Conservation (phyloP, 306 rosid species). For the Malus orientalis region DNA sequence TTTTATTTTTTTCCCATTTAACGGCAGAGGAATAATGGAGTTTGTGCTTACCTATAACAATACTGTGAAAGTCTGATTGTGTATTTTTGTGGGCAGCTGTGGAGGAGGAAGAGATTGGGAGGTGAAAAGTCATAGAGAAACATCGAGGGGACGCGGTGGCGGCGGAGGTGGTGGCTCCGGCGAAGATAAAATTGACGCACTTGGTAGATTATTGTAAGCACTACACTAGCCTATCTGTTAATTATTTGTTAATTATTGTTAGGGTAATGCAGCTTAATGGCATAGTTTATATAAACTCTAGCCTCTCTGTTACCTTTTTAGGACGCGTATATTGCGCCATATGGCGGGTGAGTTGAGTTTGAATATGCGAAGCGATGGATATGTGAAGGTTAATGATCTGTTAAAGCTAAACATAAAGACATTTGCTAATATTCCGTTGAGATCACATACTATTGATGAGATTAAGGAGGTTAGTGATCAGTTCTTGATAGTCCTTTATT, state of each 20-base stretch:
- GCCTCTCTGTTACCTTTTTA: conserved; percentile 16
- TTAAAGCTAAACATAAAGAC: conserved; percentile 70
- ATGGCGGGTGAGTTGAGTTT: conserved; percentile 79
- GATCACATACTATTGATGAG: conserved; percentile 74
- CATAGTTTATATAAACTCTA: background rate
- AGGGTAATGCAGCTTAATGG: background rate
- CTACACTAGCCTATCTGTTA: background rate
- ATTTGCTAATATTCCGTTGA: conserved; percentile 61
- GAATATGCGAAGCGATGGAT: conserved; percentile 73
- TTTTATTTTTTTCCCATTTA: background rate
- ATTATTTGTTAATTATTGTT: background rate
- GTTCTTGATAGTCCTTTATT: background rate
- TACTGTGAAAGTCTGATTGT: background rate
- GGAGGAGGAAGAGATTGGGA: conserved; percentile 46
- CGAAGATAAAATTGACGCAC: conserved; percentile 82
- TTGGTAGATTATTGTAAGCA: conserved; percentile 90
- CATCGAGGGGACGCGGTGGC: conserved; percentile 37
- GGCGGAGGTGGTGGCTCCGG: conserved; percentile 35
- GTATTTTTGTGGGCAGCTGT: conserved; percentile 24
- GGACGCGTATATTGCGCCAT: conserved; percentile 84
- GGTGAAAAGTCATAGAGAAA: conserved; percentile 38
- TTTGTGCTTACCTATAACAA: background rate
- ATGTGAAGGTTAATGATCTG: conserved; percentile 65
- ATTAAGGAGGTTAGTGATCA: conserved; percentile 55
- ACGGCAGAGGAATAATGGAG: background rate